These are phyloP conservation scores for Tympanopsis confertula DNA, from an alignment of 2,329 filamentous ascomycete species.

Conservation along the genomic window DNA sequence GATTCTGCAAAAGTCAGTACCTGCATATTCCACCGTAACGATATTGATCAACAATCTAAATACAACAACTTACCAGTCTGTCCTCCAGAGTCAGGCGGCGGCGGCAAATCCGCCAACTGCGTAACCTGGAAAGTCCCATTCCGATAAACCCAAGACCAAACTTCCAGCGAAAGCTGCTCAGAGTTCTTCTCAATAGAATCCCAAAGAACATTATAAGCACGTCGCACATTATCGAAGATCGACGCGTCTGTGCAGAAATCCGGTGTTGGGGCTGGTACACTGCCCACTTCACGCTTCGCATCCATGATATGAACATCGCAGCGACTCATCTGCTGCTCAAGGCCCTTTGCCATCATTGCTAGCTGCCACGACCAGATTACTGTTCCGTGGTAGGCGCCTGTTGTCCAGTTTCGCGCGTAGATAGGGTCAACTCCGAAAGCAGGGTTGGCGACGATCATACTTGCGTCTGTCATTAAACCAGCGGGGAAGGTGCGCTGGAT, in stretches of 20 bases:
- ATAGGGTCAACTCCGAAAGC: slow-evolving; percentile 35
- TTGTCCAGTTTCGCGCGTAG: slow-evolving; percentile 39
- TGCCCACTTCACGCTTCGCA: neutral
- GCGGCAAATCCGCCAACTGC: slow-evolving; percentile 36
- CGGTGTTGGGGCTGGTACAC: slow-evolving; percentile 11
- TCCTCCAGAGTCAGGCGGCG: slow-evolving; percentile 24
- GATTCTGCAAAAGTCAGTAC: no score
- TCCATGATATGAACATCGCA: slow-evolving; percentile 20
- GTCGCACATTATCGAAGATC: slow-evolving; percentile 29
- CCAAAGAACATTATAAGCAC: slow-evolving; percentile 49
- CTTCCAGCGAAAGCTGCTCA: slow-evolving; percentile 38
- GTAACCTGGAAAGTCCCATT: slow-evolving; percentile 32
- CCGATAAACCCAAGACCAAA: slow-evolving; percentile 50
- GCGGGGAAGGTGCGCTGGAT: slow-evolving; percentile 46
- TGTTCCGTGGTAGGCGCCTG: slow-evolving; percentile 48
- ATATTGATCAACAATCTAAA: slow-evolving; percentile 3
- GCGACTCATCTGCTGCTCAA: slow-evolving; percentile 42
- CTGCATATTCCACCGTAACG: no score
- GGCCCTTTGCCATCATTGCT: slow-evolving; percentile 50
- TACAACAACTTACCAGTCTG: slow-evolving; percentile 17
- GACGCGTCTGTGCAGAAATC: slow-evolving; percentile 34
- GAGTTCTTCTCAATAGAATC: slow-evolving; percentile 44
- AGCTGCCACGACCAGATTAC: slow-evolving; percentile 57
- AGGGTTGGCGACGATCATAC: slow-evolving; percentile 49
- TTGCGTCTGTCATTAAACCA: slow-evolving; percentile 41